Conservation (phyloP, 2,329 filamentous ascomycete genomes). For the Colletotrichum ledebouriae region DNA sequence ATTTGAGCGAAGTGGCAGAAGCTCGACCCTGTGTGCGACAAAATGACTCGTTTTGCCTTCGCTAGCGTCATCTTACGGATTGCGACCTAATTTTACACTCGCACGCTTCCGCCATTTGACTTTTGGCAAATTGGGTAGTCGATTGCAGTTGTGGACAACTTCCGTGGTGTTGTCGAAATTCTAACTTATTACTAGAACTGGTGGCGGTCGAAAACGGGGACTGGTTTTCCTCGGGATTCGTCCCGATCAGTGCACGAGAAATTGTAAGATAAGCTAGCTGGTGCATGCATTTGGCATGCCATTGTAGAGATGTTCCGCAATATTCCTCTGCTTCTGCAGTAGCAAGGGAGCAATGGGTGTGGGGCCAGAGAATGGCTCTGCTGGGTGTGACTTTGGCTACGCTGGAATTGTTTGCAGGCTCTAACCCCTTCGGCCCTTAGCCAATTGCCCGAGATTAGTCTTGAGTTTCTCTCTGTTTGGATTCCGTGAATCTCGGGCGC, state of each 20-base stretch:
- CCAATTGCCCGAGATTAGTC: not conserved
- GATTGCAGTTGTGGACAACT: not conserved
- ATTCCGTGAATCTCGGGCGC: not conserved
- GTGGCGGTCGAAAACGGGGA: not conserved
- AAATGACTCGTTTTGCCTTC: constrained; percentile 14
- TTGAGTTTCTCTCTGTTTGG: not conserved
- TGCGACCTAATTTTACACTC: constrained; percentile 12
- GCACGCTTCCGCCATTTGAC: not conserved
- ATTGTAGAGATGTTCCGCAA: no score
- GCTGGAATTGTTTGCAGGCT: no score
- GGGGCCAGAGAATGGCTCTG: no score
- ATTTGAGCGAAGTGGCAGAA: not conserved
- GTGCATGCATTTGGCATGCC: no score
- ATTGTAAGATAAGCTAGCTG: not conserved
- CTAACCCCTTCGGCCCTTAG: not conserved
- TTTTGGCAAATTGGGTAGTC: not conserved
- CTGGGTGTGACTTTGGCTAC: no score
- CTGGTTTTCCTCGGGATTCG: not conserved
- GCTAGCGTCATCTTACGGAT: constrained; percentile 26
- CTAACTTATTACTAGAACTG: not conserved
- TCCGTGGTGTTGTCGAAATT: constrained; percentile 9
- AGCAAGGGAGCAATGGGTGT: no score
- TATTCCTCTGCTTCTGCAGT: no score
- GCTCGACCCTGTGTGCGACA: constrained; percentile 5
- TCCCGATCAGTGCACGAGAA: not conserved